Evolutionary conservation across 805 yeast genomes (phyloP), one percentile per base, ranked within the genome.

Genomic region (Spathaspora girioi): DNA sequence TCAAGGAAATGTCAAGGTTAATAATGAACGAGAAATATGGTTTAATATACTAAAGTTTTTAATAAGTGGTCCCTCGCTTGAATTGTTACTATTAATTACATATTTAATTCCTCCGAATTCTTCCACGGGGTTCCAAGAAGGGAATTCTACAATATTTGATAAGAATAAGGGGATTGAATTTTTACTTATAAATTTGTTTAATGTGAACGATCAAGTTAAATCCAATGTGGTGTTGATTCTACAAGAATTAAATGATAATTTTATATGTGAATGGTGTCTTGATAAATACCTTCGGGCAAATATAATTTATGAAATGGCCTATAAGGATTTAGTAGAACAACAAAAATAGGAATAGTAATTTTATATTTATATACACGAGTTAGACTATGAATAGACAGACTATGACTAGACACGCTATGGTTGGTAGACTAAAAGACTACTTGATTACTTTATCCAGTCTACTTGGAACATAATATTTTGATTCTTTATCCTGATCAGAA

Each of bases 261-360:
- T 68, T 47, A 57, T 75, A 23, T 73, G 78, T 54, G 77, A 76
- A 7, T 75, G 79, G 79, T 74, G 78, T 56, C 59, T 74, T 40
- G 62, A 61, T 19, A 69, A 65, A 45, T 72, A 64, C 50, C 57
- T 73, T 50, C 63, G 66, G 55, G 62, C 72, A 14, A 75, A 74
- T 54, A 51, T 63, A 56, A 64, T 73, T 45, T 74, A 74, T 52
- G 74, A 72, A 51, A 56, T 73, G 52, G 78, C 78, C 1, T 72
- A 64, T 48, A 60, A 65, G 5, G 77, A 73, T 29, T 62, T 74
- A 49, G 56, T 50, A 55, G 10, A 47, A 5, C 20, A 29, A 26
- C 46, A 46, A 47, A 2, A 42, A 42, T 18, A 23, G 26, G 9
- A 10, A 29, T 18, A 7, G 26, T 17, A n/a, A n/a, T 42, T 42